Base-by-base conservation (phyloP, 2,329 filamentous ascomycete species). In the Microcyclosporella mali region DNA sequence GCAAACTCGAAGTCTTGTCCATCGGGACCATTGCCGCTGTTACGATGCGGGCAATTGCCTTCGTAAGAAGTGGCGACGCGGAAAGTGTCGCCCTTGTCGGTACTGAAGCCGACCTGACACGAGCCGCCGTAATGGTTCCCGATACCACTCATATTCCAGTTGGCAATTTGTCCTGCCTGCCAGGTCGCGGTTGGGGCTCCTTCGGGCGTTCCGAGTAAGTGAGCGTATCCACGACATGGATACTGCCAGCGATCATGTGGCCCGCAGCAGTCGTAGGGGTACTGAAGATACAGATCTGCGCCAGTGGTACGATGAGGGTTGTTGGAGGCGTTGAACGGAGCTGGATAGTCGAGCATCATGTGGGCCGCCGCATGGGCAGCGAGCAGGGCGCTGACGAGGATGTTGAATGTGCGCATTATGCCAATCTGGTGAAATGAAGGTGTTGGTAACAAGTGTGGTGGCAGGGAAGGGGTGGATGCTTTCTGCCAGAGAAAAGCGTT, bases 101-200 rank as follows among this genome's bases (percentile, higher is more conserved):
- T 55, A 12, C 63, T 68, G 51, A 59, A 59, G 6, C 70, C 70
- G 7, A 70, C 65, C 50, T 72, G 70, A 53, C 70, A 72, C 8
- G 63, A 67, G 27, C 70, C 70, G 40, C 70, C 70, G 40, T 63
- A 70, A 50, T 73, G 70, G 31, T 67, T 72, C 11, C 66, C 58
- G 31, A 55, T 52, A 6, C 64, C 64, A 11, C 47, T 50, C n/a
- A 66, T 49, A n/a, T 50, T 61, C 56, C 67, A 72, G 47, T 66
- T 65, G 37, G 67, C 67, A 21, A 56, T 61, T 39, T 62, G 65
- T 10, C 69, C 70, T 4, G 68, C 60, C 15, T 56, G 43, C 70
- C 70, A 73, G 19, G 62, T 66, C 1, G 65, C 69, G 6, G 66
- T 66, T 4, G 67, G 56, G n/a, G 55, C 57, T 34, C 69, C 68